Base-by-base conservation (phyloP, 1,139 yeast genomes). In the Blastobotrys persicus region DNA sequence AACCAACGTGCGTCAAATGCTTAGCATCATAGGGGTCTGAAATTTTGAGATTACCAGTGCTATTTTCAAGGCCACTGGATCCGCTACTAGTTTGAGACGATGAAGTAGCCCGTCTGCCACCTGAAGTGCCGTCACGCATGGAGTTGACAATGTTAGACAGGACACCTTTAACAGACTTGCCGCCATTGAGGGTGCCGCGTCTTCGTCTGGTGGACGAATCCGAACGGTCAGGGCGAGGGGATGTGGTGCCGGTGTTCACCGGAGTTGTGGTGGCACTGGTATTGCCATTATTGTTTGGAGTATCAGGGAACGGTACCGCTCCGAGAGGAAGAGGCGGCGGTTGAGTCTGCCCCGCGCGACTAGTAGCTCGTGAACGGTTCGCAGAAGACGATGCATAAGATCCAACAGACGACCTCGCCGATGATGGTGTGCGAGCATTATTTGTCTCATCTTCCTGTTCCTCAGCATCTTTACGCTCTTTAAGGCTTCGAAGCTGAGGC, bases 1-100 rank as follows among this genome's bases (percentile, higher is more conserved):
- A 84, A 18, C 96, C 97, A 11, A 92, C 98, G 67, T 92, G 98
- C 2, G 95, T 88, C 38, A 88, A 86, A 64, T 89, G 96, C 61
- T 88, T 85, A 28, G 95, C 87, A 63, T 88, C 89, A 66, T 85
- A 88, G 0, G 98, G 98, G 0, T 89, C 84, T 33, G 95, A 86
- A 46, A 92, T 89, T 58, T 82, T 83, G 68, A 85, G 73, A 7
- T 42, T 40, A 16, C 43, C 46, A 16, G 50, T 42, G 14, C 41
- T 19, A 19, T 37, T 37, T 37, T 37, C 41, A 9, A 37, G 19
- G 7, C 41, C 41, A n/a, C 50, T 48, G 32, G 44, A 44, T 19
- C 41, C 41, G 14, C 41, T 37, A 28, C 41, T 37, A 4, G 41
- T 37, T 16, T 23, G 42, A 7, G 39, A 45, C 12, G 37, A 33